Percentiles rank a stretch among this genome's conserved stretches.
Evolutionary conservation across 371 early-diverging fungal genomes (phyloP).

Genomic region (Neoconidiobolus thromboides): DNA sequence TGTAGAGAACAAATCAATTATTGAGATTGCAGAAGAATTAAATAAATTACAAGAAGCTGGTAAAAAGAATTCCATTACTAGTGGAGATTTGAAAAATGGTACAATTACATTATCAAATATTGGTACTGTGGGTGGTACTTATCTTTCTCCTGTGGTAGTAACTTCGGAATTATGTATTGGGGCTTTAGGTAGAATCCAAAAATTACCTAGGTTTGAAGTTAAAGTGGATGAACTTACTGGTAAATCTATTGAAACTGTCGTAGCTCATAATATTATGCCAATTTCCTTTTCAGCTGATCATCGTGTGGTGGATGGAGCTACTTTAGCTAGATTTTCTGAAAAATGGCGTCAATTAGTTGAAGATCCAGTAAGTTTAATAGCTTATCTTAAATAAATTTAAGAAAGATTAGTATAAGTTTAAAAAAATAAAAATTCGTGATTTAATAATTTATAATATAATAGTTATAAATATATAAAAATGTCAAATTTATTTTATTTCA

Average conservation of each 20-base stretch:
- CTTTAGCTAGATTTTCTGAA: slow-evolving; percentile 77
- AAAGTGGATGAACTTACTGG: slow-evolving; percentile 24
- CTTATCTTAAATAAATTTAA: slow-evolving; percentile 24
- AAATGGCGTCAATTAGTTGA: slow-evolving; percentile 75
- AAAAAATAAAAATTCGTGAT: too few species aligned
- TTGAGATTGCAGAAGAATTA: slow-evolving; percentile 79
- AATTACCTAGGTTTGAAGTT: slow-evolving; percentile 61
- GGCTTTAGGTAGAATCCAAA: slow-evolving; percentile 69
- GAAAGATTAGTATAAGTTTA: too few species aligned
- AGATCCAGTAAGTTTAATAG: slow-evolving; percentile 42
- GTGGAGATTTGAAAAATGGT: slow-evolving; percentile 58
- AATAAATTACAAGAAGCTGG: slow-evolving; percentile 55
- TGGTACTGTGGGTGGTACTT: slow-evolving; percentile 85
- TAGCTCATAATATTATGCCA: slow-evolving; percentile 49
- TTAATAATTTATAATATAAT: too few species aligned
- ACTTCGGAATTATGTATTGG: slow-evolving; percentile 77
- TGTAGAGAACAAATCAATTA: slow-evolving; percentile 68
- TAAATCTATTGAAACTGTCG: slow-evolving; percentile 5
- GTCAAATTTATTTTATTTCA: too few species aligned
- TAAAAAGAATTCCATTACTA: slow-evolving; percentile 33
- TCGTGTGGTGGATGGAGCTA: slow-evolving; percentile 93
- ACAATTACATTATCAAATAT: slow-evolving; percentile 90
- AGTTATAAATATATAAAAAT: too few species aligned
- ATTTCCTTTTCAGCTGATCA: slow-evolving; percentile 93
- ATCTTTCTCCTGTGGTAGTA: slow-evolving; percentile 80